A percentile compares a stretch with the other conserved stretches of the same genome.
Evolutionary conservation across 1,139 yeast genomes (phyloP).

Genomic region (Barnettozyma hawaiiensis): DNA sequence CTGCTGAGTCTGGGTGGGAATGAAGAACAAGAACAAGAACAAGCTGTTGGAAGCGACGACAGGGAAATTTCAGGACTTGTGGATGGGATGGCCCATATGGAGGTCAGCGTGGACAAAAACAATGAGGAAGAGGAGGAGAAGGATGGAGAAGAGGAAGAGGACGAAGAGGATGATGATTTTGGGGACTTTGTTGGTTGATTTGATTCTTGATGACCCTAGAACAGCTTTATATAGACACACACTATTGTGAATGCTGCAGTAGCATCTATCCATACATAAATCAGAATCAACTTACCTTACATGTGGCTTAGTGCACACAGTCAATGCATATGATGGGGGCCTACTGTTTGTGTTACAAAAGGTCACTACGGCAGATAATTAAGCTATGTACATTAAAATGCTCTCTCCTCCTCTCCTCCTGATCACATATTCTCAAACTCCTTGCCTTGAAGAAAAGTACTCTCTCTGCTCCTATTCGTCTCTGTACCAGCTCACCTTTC

Average conservation of each 20-base stretch:
- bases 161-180: constrained; percentile 35
- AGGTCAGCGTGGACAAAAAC: constrained; percentile 8
- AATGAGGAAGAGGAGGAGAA: constrained; percentile 28
- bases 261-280: too few relatives aligned
- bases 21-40: constrained; percentile 16
- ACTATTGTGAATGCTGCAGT: neutral
- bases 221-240: neutral
- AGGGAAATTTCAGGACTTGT: constrained; percentile 3
- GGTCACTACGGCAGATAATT: neutral
- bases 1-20: constrained; percentile 11
- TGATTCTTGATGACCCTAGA: neutral
- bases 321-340: too few relatives aligned
- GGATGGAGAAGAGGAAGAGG: too few relatives aligned
- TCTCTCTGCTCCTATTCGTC: constrained; percentile 37
- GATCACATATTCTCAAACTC: too few relatives aligned
- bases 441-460: too few relatives aligned
- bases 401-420: too few relatives aligned
- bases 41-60: too few relatives aligned
- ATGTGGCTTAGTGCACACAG: too few relatives aligned
- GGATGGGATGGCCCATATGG: neutral
- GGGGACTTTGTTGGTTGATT: constrained; percentile 35
- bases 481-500: constrained; percentile 55
- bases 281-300: neutral
- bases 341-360: too few relatives aligned
- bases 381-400: constrained; percentile 3